These are phyloP conservation scores for Carallia pectinifolia DNA, from an alignment of 345 rosid species.

Conservation along the genomic window DNA sequence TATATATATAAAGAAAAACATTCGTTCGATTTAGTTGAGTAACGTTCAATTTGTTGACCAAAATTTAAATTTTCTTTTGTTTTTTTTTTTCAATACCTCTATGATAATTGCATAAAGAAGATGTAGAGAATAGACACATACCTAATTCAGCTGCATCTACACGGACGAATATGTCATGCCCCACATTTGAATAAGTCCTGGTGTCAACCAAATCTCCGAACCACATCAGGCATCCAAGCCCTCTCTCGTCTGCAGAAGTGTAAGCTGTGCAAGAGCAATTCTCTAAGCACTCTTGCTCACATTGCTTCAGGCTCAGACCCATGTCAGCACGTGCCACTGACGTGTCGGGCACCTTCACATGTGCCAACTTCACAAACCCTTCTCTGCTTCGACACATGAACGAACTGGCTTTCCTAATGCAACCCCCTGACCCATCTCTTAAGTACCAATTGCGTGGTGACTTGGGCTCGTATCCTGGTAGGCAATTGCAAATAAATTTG, in stretches of 20 bases:
- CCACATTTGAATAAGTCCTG: background rate
- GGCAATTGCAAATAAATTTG: slow-evolving; percentile 58
- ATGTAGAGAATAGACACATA: background rate
- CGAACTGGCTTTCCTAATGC: slow-evolving; percentile 31
- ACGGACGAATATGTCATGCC: slow-evolving; percentile 17
- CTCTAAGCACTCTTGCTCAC: slow-evolving; percentile 27
- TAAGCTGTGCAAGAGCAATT: slow-evolving; percentile 38
- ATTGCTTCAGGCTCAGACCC: slow-evolving; percentile 18
- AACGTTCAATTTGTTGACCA: too few species aligned
- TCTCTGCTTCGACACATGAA: slow-evolving; percentile 25
- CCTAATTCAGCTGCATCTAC: slow-evolving; percentile 26
- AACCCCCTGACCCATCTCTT: slow-evolving; percentile 55
- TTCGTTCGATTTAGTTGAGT: too few species aligned
- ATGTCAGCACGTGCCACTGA: background rate
- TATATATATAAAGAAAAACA: too few species aligned
- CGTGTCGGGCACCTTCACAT: slow-evolving; percentile 27
- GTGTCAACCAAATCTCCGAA: slow-evolving; percentile 29
- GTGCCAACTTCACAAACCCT: slow-evolving; percentile 23
- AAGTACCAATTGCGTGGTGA: slow-evolving; percentile 48
- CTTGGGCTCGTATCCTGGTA: slow-evolving; percentile 70
- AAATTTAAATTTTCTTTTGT: too few species aligned
- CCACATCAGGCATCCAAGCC: slow-evolving; percentile 35
- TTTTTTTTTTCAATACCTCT: too few species aligned
- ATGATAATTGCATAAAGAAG: too few species aligned
- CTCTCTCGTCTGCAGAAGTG: slow-evolving; percentile 22